Evolutionary conservation across 225 moss, liverwort and hornwort species (phyloP), one percentile per base, ranked within the genome.

Genomic region (Bryoerythrophyllum caledonicum): DNA sequence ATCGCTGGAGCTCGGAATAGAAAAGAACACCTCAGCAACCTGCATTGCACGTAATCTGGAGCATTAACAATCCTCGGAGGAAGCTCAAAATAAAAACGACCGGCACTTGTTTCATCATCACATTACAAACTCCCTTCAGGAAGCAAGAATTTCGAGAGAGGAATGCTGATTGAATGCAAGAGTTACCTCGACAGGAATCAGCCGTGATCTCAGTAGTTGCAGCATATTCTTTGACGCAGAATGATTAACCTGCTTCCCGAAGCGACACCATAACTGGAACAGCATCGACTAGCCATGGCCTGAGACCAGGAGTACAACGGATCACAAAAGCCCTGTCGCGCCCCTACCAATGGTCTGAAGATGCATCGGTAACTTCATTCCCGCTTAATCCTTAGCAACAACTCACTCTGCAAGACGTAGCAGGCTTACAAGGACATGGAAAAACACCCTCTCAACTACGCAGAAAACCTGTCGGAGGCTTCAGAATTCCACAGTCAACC

Each of bases 121-220:
- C 0, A 64, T 37, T 20, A 20, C 62, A 21, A 30, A 59, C 17
- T 15, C 25, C 19, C 64, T 54, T 12, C 13, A 59, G 7, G 35
- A 21, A 28, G 52, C 24, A 28, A 65, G n/a, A 34, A 20, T 12
- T 17, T 28, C 27, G 41, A 17, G 35, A 62, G n/a, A 24, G 27
- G 12, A 34, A 38, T 28, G 20, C 7, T 49, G 7, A 32, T 24
- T 17, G 37, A 63, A 28, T 28, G 40, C n/a, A 10, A 23, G 15
- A n/a, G 10, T 16, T 71, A 71, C 71, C 78, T 72, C 32, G 30
- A 65, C 62, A 69, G 38, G 8, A 35, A 57, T 13, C 28, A 37
- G 23, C 23, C 56, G 30, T 20, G 44, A 44, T 34, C 2, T 60
- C 20, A 68, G 19, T 17, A 23, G 38, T 53, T 27, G 53, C 38